These are phyloP conservation scores for Cryptococcus hybrid DNA, from an alignment of 1,284 basidiomycete genomes.

Conservation along the genomic window DNA sequence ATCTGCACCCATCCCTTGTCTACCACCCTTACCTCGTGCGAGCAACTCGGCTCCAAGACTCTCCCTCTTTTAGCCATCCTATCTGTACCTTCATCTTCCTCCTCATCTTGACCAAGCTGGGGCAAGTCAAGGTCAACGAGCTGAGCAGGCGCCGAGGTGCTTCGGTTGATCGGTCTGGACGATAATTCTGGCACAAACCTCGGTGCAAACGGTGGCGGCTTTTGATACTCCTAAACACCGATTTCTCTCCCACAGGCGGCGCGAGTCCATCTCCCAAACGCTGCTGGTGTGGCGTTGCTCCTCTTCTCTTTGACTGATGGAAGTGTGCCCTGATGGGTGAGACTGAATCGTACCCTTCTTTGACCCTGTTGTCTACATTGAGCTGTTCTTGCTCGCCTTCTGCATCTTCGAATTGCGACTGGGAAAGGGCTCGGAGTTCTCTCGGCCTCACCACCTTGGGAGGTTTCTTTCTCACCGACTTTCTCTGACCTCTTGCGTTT, in stretches of 20 bases:
- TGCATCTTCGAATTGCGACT: constrained; percentile 86
- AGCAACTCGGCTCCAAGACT: constrained; percentile 20
- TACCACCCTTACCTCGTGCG: constrained; percentile 22
- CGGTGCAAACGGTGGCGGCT: constrained; percentile 29
- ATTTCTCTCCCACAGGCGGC: constrained; percentile 46
- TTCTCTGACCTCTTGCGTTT: constrained; percentile 17
- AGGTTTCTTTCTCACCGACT: constrained; percentile 3
- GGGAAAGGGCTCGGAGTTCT: constrained; percentile 48
- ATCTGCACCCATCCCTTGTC: constrained; percentile 14
- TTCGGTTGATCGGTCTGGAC: constrained; percentile 36
- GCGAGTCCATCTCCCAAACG: constrained; percentile 20
- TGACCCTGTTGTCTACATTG: constrained; percentile 78
- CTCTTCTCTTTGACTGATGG: constrained; percentile 4
- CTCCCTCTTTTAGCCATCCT: constrained; percentile 12
- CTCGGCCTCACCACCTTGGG: constrained; percentile 39
- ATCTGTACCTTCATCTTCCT: constrained; percentile 28
- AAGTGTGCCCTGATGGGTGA: not conserved
- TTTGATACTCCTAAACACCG: constrained; percentile 31
- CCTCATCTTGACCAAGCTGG: constrained; percentile 38
- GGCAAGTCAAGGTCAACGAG: constrained; percentile 1
- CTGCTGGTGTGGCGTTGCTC: constrained; percentile 16
- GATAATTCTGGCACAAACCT: constrained; percentile 48
- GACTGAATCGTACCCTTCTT: constrained; percentile 61
- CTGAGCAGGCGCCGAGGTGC: constrained; percentile 26
- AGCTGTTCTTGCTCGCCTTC: constrained; percentile 81